A percentile compares a stretch with the other conserved stretches of the same genome.
phyloP scores from a whole-genome alignment of 2,329 filamentous ascomycete species.

The Stemphylium vesicarium region DNA sequence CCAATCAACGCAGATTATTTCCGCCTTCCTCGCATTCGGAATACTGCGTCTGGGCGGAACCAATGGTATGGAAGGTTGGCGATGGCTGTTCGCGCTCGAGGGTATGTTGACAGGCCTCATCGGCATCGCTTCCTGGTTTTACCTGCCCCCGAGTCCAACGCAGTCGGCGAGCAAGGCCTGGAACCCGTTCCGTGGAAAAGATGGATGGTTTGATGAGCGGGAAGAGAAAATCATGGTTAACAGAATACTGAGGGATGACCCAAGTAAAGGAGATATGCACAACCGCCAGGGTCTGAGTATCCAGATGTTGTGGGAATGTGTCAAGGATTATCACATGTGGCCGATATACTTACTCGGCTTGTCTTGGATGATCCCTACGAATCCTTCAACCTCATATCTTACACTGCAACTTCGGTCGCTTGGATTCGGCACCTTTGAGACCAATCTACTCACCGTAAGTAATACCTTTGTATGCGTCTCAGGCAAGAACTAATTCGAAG shows the following conservation, averaged over 20 bases:
- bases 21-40: slow-evolving; percentile 63
- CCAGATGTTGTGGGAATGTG: slow-evolving; percentile 56
- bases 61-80: slow-evolving; percentile 61
- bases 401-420: slow-evolving; percentile 45
- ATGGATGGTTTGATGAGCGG: slow-evolving; percentile 70
- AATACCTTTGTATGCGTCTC: not conserved
- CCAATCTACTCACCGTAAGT: slow-evolving; percentile 46
- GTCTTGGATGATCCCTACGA: slow-evolving; percentile 43
- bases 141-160: slow-evolving; percentile 62
- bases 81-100: slow-evolving; percentile 61
- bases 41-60: slow-evolving; percentile 58
- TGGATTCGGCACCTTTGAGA: slow-evolving; percentile 48
- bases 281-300: slow-evolving; percentile 62
- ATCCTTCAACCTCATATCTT: slow-evolving; percentile 43
- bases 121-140: slow-evolving; percentile 46
- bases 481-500: not conserved
- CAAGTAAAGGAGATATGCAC: slow-evolving; percentile 66
- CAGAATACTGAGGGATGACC: slow-evolving; percentile 62
- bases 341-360: slow-evolving; percentile 49
- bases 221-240: slow-evolving; percentile 75
- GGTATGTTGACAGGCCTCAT: slow-evolving; percentile 47
- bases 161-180: slow-evolving; percentile 62
- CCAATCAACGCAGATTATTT: slow-evolving; percentile 61
- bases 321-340: slow-evolving; percentile 64
- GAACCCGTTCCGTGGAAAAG: slow-evolving; percentile 61